phyloP scores from a whole-genome alignment of 1,284 basidiomycete genomes.

The Stygiomarasmius scandens region DNA sequence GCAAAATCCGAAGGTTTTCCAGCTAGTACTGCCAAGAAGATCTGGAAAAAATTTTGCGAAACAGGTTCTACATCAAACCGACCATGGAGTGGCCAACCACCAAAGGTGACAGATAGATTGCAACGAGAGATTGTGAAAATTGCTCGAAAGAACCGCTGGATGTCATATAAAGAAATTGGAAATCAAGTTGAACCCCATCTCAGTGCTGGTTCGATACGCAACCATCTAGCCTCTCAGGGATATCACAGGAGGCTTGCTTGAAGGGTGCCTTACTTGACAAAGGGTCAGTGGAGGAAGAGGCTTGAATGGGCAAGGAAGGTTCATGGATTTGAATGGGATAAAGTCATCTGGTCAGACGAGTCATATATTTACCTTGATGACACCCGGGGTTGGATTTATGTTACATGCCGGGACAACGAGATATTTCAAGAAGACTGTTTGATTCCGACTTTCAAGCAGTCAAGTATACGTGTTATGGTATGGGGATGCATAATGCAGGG shows the following conservation, averaged over 20 bases:
- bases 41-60: conserved; percentile 20
- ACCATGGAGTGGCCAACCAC: conserved; percentile 17
- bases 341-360: conserved; percentile 22
- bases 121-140: conserved; percentile 15
- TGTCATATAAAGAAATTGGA: conserved; percentile 19
- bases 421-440: conserved; percentile 18
- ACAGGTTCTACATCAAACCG: conserved; percentile 22
- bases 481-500: conserved; percentile 22
- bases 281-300: conserved; percentile 19
- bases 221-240: conserved; percentile 17
- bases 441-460: conserved; percentile 17
- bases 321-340: conserved; percentile 12
- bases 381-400: conserved; percentile 17
- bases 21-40: conserved; percentile 17
- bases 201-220: conserved; percentile 15
- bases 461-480: conserved; percentile 8
- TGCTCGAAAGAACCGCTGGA: conserved; percentile 13
- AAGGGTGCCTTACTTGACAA: conserved; percentile 23
- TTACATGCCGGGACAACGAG: conserved; percentile 15
- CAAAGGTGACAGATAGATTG: conserved; percentile 15
- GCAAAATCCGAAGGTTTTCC: conserved; percentile 6
- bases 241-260: conserved; percentile 23
- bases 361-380: conserved; percentile 22
- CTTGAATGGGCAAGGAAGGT: conserved; percentile 21
- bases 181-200: conserved; percentile 17